Evolutionary conservation across 2,329 filamentous ascomycete genomes (phyloP), one percentile per base, ranked within the genome.

Genomic region (Ophiostoma ulmi): DNA sequence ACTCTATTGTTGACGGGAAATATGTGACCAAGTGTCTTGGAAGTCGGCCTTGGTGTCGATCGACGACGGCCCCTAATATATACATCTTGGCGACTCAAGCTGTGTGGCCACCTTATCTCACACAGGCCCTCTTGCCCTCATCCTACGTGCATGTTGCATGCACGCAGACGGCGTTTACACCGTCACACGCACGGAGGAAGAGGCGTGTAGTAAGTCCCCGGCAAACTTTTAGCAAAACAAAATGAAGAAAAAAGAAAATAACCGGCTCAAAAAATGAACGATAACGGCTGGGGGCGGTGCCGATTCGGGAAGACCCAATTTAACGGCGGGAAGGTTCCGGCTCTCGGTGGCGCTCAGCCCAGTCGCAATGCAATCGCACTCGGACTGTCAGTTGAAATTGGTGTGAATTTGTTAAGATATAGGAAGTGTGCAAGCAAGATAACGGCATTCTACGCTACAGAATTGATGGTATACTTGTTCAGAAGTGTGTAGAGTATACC

Each of bases 21-120:
- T 58, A 58, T 58, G 52, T 26, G 36, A n/a, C 63, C 63, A 65
- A 65, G 63, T 31, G 10, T 67, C 38, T 67, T 39, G 65, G 65
- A n/a, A 8, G 8, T 44, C 65, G n/a, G 65, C 36, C 65, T 67
- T 67, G 65, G 65, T 67, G 63, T 26, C 65, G 39, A 67, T 67
- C 65, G 65, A 44, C 65, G 65, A 22, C 65, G 39, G 65, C 65
- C 38, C 36, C 38, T 67, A 41, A 41, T 41, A 67, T 41, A 44
- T 66, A 41, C 39, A 41, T 67, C 65, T 67, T 67, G 65, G 65
- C 65, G 39, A 35, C 63, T 65, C 38, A 35, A 39, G 63, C 63
- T 7, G 63, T 65, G 63, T 22, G 63, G 39, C n/a, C 38, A n/a
- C 13, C n/a, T 67, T 67, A 44, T 26, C 36, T 67, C 10, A 26